phyloP scores from a whole-genome alignment of 805 yeast genomes.

The Saturnispora zaruensis region DNA sequence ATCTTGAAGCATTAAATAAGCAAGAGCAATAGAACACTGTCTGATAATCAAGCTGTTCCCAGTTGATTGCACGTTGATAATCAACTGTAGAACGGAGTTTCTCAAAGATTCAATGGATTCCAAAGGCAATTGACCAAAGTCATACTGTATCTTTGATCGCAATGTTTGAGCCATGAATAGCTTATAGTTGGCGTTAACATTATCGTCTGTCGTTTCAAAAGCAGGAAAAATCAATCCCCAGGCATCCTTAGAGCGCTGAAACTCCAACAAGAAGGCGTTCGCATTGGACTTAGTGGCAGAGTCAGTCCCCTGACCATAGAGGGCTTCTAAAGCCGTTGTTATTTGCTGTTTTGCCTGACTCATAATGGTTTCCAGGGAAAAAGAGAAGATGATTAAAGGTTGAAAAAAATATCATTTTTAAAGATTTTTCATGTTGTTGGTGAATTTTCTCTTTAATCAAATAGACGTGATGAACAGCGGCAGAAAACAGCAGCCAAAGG shows the following conservation, averaged over 20 bases:
- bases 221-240: slow-evolving; percentile 66
- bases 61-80: slow-evolving; percentile 26
- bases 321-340: slow-evolving; percentile 38
- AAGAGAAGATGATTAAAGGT: neutral
- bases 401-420: neutral
- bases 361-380: neutral
- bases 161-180: slow-evolving; percentile 89
- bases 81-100: slow-evolving; percentile 51
- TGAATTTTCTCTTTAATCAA: neutral
- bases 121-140: slow-evolving; percentile 65
- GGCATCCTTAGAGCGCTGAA: slow-evolving; percentile 76
- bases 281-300: slow-evolving; percentile 36
- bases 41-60: slow-evolving; percentile 53
- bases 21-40: slow-evolving; percentile 74
- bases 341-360: slow-evolving; percentile 19
- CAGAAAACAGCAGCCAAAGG: slow-evolving; percentile 19
- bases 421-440: neutral
- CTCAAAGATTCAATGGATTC: slow-evolving; percentile 54
- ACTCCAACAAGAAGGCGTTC: slow-evolving; percentile 55
- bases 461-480: neutral
- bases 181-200: slow-evolving; percentile 42
- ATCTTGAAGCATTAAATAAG: slow-evolving; percentile 74
- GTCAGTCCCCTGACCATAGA: slow-evolving; percentile 30
- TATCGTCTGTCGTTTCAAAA: slow-evolving; percentile 27
- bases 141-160: slow-evolving; percentile 77